Percentiles rank a stretch among this genome's conserved stretches.
phyloP scores from a whole-genome alignment of 352 stramenopile species.

The Pythium dissotocum region DNA sequence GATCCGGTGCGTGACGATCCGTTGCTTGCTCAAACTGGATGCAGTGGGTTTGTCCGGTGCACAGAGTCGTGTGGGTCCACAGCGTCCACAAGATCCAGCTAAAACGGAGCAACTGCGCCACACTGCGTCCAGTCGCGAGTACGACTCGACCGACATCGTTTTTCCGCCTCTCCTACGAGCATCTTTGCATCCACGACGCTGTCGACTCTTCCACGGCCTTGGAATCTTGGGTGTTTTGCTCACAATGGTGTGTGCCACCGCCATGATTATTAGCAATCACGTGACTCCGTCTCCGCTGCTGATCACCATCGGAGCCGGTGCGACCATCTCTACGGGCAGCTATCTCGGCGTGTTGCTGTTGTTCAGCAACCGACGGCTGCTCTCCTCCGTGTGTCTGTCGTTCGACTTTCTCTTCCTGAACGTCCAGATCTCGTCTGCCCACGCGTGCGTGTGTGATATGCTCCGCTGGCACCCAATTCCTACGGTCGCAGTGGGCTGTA shows the following conservation, averaged over 20 bases:
- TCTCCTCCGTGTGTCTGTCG: slow-evolving; percentile 3
- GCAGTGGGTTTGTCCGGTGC: background rate
- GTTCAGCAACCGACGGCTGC: slow-evolving; percentile 17
- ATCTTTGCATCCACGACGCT: background rate
- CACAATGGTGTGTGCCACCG: background rate
- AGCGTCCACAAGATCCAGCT: background rate
- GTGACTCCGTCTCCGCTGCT: background rate
- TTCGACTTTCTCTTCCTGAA: slow-evolving; percentile 29
- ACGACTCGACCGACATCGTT: background rate
- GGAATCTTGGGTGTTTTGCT: background rate
- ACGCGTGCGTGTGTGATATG: slow-evolving; percentile 19
- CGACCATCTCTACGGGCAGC: background rate
- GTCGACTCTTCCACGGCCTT: background rate
- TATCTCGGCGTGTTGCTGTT: slow-evolving; percentile 6
- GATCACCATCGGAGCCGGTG: background rate
- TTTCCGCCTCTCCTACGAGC: background rate
- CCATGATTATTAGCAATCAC: background rate
- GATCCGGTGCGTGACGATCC: slow-evolving; percentile 13
- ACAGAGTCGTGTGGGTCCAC: background rate
- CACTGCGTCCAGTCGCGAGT: background rate
- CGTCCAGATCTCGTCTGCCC: slow-evolving; percentile 17
- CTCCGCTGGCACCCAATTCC: slow-evolving; percentile 4
- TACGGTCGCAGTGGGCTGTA: background rate
- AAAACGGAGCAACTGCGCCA: background rate
- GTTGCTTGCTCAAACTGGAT: slow-evolving; percentile 11